Evolutionary conservation across 441 rosid genomes (phyloP), one percentile per base, ranked within the genome.

Genomic region (Dalechampia spathulata): DNA sequence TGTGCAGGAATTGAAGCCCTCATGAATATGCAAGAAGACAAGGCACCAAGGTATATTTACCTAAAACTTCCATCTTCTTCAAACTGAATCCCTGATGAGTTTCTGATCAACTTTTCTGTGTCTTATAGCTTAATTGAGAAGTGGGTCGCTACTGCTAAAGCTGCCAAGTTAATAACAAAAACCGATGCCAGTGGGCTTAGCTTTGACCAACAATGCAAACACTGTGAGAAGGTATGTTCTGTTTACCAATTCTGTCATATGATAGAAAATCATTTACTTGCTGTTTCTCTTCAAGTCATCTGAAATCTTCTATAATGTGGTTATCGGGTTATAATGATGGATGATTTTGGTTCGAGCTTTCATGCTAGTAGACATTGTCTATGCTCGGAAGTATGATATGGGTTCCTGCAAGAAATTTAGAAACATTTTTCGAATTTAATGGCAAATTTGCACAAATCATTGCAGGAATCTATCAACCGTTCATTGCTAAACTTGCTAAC

Each of bases 1-100:
- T 93, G 99, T 34, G 96, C 95, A 57, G 99, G 99, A 65, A 93
- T 93, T 64, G 93, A 70, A 53, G 86, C 96, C 38, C 87, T 93
- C 41, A 93, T 93, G 99, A 64, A 78, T 61, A 80, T 82, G 89
- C 64, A 73, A 60, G 90, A 77, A 17, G 78, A 65, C 56, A 74
- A 2, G 77, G 77, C 19, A 61, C 85, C 66, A 81, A 90, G 97
- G 79, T 30, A 53, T 27, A 3, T 39, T 43, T 58, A 10, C 20
- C 34, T 30, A n/a, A 23, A n/a, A 5, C 16, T 25, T 45, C 9
- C 7, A 27, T 19, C n/a, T 28, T 19, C 37, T 15, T 25, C 54
- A 23, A 1, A 8, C 13, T 23, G 13, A 32, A n/a, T 32, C 6
- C 32, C 32, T 15, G 46, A 5, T 37, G 10, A 5, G 7, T 15